Evolutionary conservation across 2,329 filamentous ascomycete genomes (phyloP).

Genomic region (Clarireedia hainanense): DNA sequence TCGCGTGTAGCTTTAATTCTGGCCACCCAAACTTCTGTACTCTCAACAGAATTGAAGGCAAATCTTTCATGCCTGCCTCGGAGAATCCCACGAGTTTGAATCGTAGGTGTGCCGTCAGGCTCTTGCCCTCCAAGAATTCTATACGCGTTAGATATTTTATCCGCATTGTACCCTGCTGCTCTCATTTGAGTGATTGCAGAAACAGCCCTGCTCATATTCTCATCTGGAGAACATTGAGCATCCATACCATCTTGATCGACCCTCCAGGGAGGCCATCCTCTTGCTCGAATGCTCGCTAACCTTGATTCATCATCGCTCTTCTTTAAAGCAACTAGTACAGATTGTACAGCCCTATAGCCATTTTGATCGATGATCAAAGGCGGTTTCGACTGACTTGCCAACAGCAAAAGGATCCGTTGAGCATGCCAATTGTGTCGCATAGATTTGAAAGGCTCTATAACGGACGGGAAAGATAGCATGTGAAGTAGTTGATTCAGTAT

Average conservation of each 20-base stretch:
- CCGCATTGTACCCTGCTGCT: slow-evolving; percentile 45
- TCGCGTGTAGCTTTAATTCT: slow-evolving; percentile 52
- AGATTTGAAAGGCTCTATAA: slow-evolving; percentile 29
- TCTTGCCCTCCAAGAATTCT: slow-evolving; percentile 46
- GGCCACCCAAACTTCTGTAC: slow-evolving; percentile 41
- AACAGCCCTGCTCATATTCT: slow-evolving; percentile 46
- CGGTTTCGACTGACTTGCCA: slow-evolving; percentile 41
- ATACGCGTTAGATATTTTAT: slow-evolving; percentile 40
- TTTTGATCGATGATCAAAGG: slow-evolving; percentile 42
- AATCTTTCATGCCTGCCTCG: not conserved
- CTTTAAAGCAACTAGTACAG: slow-evolving; percentile 44
- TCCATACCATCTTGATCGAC: slow-evolving; percentile 51
- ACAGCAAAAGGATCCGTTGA: slow-evolving; percentile 44
- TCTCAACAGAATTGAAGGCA: slow-evolving; percentile 1
- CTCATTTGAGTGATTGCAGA: slow-evolving; percentile 46
- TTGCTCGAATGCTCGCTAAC: slow-evolving; percentile 39
- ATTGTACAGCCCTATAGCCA: slow-evolving; percentile 47
- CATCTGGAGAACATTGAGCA: slow-evolving; percentile 42
- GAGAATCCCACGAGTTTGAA: slow-evolving; percentile 41
- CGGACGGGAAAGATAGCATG: slow-evolving; percentile 32
- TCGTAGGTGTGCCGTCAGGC: slow-evolving; percentile 44
- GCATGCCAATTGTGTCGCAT: slow-evolving; percentile 49
- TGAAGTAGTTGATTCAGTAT: slow-evolving; percentile 37
- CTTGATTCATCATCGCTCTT: slow-evolving; percentile 45
- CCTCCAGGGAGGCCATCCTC: slow-evolving; percentile 54